A percentile compares a stretch with the other conserved stretches of the same genome.
phyloP scores from a whole-genome alignment of 345 rosid genomes.

The Erucastrum elatum region DNA sequence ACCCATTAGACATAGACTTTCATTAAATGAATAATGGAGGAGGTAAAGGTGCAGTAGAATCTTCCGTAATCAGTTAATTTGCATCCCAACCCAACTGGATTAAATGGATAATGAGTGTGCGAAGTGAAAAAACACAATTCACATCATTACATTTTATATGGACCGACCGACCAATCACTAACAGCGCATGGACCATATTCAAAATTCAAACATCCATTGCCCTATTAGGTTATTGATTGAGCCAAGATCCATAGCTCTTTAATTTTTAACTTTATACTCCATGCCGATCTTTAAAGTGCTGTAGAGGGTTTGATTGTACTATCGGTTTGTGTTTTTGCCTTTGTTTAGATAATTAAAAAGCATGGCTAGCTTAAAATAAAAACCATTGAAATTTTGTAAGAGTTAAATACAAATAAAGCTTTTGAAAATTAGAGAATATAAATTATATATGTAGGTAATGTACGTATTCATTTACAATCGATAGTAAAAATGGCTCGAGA shows the following conservation, averaged over 20 bases:
- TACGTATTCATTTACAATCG: background rate
- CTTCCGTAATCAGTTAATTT: conserved; percentile 19
- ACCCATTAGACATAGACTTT: background rate
- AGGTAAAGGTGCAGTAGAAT: conserved; percentile 29
- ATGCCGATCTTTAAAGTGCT: conserved; percentile 17
- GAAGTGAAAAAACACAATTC: conserved; percentile 13
- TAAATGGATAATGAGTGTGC: conserved; percentile 26
- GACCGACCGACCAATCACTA: conserved; percentile 44
- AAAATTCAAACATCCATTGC: conserved; percentile 39
- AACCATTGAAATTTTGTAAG: background rate
- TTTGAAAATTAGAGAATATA: background rate
- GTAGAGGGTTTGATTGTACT: conserved; percentile 15
- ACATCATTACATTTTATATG: conserved; percentile 31
- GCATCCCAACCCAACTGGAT: conserved; percentile 25
- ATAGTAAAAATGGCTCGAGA: background rate
- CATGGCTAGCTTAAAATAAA: background rate
- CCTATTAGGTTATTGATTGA: conserved; percentile 31
- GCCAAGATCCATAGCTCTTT: conserved; percentile 31
- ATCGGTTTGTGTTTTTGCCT: background rate
- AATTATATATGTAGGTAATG: background rate
- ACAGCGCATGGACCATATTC: conserved; percentile 36
- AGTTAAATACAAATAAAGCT: background rate
- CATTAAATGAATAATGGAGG: conserved; percentile 23
- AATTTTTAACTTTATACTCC: conserved; percentile 19
- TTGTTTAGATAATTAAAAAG: conserved; percentile 1